These are phyloP conservation scores for Coelastrella sp. DNA, from an alignment of 139 green algal species.

Conservation along the genomic window DNA sequence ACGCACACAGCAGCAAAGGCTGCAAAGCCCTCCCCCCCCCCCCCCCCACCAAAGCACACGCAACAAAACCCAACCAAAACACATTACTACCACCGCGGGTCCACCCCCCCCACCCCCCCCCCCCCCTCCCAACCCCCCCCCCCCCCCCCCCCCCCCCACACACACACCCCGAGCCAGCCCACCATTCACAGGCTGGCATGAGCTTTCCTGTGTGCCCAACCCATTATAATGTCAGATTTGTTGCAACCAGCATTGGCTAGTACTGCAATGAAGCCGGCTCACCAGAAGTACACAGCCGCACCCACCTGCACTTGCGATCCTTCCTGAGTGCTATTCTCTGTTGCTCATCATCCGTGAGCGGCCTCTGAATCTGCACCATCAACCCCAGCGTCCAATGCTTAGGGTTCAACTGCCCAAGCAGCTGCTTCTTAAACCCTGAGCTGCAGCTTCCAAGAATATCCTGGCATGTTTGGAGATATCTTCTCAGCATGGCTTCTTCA, in stretches of 20 bases:
- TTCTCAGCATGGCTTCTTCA: neutral
- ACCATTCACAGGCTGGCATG: too few relatives aligned
- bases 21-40: too few relatives aligned
- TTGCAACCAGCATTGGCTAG: neutral
- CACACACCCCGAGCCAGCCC: too few relatives aligned
- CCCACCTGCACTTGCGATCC: neutral
- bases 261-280: neutral
- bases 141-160: too few relatives aligned
- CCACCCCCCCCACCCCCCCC: too few relatives aligned
- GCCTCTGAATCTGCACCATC: neutral
- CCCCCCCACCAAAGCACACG: too few relatives aligned
- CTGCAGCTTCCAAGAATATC: neutral
- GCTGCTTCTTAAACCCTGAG: neutral
- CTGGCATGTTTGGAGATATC: neutral
- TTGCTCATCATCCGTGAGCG: neutral
- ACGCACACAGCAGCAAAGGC: too few relatives aligned
- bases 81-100: too few relatives aligned
- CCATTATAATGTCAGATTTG: neutral
- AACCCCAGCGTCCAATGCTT: neutral
- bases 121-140: too few relatives aligned
- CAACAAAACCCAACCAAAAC: too few relatives aligned
- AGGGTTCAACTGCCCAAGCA: neutral
- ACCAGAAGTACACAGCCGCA: neutral
- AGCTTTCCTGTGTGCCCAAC: too few relatives aligned
- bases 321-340: neutral